Conservation (phyloP, 1,139 yeast species). For the Petasospora rhodanensis region DNA sequence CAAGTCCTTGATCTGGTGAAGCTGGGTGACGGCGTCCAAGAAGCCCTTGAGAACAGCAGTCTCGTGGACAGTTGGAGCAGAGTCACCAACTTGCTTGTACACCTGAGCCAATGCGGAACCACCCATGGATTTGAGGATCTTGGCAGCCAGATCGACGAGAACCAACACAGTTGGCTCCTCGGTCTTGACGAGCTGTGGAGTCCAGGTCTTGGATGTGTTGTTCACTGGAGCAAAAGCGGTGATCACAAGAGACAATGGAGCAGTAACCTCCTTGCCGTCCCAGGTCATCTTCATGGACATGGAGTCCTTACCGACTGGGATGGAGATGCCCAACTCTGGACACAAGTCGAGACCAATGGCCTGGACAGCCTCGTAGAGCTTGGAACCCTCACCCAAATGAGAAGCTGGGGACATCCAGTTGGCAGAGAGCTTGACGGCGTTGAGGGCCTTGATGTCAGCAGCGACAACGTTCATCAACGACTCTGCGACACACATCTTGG, state of each 20-base stretch:
- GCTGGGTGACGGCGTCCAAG: conserved; percentile 59
- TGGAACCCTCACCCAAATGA: conserved; percentile 93
- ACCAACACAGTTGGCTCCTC: conserved; percentile 61
- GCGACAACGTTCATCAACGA: conserved; percentile 85
- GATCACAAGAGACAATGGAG: conserved; percentile 88
- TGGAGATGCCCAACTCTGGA: conserved; percentile 85
- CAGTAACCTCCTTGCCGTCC: conserved; percentile 88
- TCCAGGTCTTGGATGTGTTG: conserved; percentile 90
- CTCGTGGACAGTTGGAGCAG: conserved; percentile 81
- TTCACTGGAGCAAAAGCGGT: conserved; percentile 90
- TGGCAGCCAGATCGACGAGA: conserved; percentile 72
- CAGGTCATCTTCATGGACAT: conserved; percentile 99
- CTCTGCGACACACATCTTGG: conserved; percentile 95
- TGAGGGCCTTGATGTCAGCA: conserved; percentile 76
- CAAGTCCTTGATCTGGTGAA: conserved; percentile 59
- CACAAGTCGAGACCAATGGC: conserved; percentile 94
- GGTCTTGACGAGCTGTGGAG: conserved; percentile 66
- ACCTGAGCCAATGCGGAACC: conserved; percentile 97
- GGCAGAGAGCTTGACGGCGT: conserved; percentile 82
- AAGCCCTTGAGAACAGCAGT: conserved; percentile 59
- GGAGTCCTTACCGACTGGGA: conserved; percentile 98
- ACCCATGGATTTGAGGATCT: conserved; percentile 60
- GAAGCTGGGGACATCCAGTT: conserved; percentile 99
- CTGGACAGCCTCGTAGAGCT: conserved; percentile 93
- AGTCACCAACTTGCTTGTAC: conserved; percentile 77